Percentiles rank a stretch among this genome's conserved stretches.
Conservation (phyloP, 352 stramenopile species). For the Hyaloperonospora arabidopsidis region DNA sequence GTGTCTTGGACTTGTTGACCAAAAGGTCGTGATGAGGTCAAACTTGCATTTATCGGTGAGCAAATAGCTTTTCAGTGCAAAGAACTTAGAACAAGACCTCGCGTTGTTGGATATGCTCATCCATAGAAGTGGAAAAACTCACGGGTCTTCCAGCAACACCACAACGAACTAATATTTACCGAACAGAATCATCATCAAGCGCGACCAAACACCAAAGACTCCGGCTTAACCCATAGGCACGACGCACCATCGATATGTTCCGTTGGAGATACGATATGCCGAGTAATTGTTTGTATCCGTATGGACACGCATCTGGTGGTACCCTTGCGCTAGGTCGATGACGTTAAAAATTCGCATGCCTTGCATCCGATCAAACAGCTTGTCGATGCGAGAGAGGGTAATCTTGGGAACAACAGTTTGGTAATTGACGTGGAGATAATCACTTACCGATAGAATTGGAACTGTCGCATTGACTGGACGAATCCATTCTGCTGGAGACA, state of each 20-base stretch:
- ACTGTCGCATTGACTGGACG: background rate
- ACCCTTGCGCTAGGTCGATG: constrained; percentile 23
- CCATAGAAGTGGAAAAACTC: constrained; percentile 12
- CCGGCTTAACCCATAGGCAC: constrained; percentile 28
- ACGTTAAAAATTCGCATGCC: constrained; percentile 5
- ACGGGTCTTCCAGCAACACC: constrained; percentile 34
- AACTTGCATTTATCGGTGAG: constrained; percentile 23
- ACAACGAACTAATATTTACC: constrained; percentile 19
- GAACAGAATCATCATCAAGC: constrained; percentile 27
- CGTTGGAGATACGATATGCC: constrained; percentile 4
- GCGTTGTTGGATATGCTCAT: constrained; percentile 18
- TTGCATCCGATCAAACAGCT: constrained; percentile 10
- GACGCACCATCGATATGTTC: constrained; percentile 33
- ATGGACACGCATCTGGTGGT: constrained; percentile 22
- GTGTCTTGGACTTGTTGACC: constrained; percentile 22
- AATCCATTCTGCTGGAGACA: background rate
- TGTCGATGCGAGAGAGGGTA: background rate
- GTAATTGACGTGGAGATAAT: background rate
- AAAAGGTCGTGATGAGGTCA: constrained; percentile 5
- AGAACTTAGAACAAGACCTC: constrained; percentile 22
- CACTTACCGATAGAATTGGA: background rate
- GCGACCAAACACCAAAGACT: constrained; percentile 22
- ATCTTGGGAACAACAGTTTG: background rate
- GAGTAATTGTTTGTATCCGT: background rate
- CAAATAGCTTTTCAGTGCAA: constrained; percentile 16